Base-by-base conservation (phyloP, 2,329 filamentous ascomycete genomes). In the Cladosporium sp. region DNA sequence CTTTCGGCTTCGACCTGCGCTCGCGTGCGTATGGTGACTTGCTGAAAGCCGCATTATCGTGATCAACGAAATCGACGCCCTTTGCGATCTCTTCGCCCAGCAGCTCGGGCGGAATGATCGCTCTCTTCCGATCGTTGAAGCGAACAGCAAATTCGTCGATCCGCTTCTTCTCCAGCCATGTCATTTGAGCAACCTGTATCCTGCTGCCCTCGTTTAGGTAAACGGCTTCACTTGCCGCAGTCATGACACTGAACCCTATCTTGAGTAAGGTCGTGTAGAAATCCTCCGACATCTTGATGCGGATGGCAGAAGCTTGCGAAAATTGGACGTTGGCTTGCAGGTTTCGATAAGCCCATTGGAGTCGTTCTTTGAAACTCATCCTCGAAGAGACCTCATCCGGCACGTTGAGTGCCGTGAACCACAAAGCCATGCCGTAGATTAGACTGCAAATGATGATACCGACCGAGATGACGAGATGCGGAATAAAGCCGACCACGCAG, bases 221-320 rank as follows among this genome's bases (percentile, higher is more conserved):
- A 0, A 97, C 93, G 3, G 92, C 92, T 69, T 97, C 91, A 62
- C 89, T 95, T 0, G 93, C 93, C 69, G 95, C 92, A 0, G 89
- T 95, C 56, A 97, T 82, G 10, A 92, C 84, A 9, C 84, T 85
- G 65, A 96, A 96, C 0, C 93, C 93, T 34, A 89, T 82, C 55
- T 91, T 85, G 3, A 97, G 77, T 4, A 97, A 75, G 0, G 89
- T 87, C 0, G 90, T 95, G 67, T 97, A 98, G 66, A 97, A 96
- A 67, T 98, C 93, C 76, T 97, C 95, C 52, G 89, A 84, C 75
- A 87, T 84, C 41, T 85, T 88, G 51, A 97, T 81, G 10, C 85
- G 82, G 35, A 96, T 82, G 37, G 86, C 70, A 1, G 74, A 73
- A 7, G 70, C 71, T 8, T 71, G 85, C 1, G 87, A 86, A 18